phyloP scores from a whole-genome alignment of 2,329 filamentous ascomycete species.

The Verticillium tricorpus region DNA sequence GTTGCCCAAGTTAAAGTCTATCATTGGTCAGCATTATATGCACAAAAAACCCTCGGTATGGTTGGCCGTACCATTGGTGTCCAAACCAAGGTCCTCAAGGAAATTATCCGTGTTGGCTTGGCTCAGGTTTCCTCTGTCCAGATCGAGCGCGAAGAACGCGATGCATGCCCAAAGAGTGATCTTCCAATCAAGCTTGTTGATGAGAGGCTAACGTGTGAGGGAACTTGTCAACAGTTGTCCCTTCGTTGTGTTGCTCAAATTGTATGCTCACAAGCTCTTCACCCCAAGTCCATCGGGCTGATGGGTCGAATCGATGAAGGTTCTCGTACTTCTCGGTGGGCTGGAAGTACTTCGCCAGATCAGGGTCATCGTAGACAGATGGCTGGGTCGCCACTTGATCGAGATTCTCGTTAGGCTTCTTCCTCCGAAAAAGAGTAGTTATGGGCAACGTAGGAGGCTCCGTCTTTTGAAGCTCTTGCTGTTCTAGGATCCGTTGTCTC shows the following conservation, averaged over 20 bases:
- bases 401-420: not conserved
- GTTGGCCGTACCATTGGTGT: slow-evolving; percentile 26
- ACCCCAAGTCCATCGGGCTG: slow-evolving; percentile 7
- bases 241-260: not conserved
- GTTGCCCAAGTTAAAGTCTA: slow-evolving; percentile 45
- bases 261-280: slow-evolving; percentile 1
- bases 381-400: slow-evolving; percentile 4
- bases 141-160: slow-evolving; percentile 49
- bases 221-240: not conserved
- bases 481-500: not conserved
- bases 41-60: not conserved
- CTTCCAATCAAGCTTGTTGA: slow-evolving; percentile 41
- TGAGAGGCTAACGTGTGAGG: slow-evolving; percentile 5
- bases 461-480: slow-evolving; percentile 1
- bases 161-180: slow-evolving; percentile 48
- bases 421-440: not conserved
- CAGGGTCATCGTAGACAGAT: slow-evolving; percentile 7
- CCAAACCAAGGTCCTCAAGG: slow-evolving; percentile 33
- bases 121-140: slow-evolving; percentile 42
- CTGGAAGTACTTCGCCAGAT: slow-evolving; percentile 4
- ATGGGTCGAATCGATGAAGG: slow-evolving; percentile 3
- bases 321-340: slow-evolving; percentile 4
- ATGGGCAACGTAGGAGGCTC: not conserved
- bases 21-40: slow-evolving; percentile 14
- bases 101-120: slow-evolving; percentile 46